Percentiles rank a stretch among this genome's conserved stretches.
These are phyloP conservation scores for Trichophyton verrucosum DNA, from an alignment of 2,329 filamentous ascomycete species.

Conservation along the genomic window DNA sequence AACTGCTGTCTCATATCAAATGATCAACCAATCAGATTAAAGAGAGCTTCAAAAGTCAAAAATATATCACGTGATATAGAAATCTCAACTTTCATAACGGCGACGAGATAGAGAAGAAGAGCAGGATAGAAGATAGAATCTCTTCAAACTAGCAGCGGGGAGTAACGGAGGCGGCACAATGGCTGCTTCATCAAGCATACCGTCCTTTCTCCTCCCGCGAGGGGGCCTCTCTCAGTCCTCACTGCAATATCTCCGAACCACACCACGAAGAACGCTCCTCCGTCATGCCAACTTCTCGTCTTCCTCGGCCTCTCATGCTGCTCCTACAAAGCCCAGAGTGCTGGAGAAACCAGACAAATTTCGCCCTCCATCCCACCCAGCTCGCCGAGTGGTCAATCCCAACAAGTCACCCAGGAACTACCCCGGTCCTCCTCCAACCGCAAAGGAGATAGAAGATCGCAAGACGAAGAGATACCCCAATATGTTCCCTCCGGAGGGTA, in stretches of 20 bases:
- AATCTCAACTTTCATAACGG: not conserved
- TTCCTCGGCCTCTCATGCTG: conserved; percentile 11
- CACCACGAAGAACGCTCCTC: conserved; percentile 13
- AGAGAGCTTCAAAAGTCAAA: too few species aligned
- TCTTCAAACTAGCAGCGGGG: not conserved
- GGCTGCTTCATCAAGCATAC: conserved; percentile 34
- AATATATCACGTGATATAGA: not conserved
- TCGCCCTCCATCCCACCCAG: conserved; percentile 79
- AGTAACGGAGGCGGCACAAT: conserved; percentile 7
- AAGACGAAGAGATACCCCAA: conserved; percentile 66
- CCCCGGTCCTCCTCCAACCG: conserved; percentile 54
- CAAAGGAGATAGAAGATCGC: conserved; percentile 54
- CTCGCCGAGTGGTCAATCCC: conserved; percentile 48
- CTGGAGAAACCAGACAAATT: conserved; percentile 83
- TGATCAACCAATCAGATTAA: not conserved
- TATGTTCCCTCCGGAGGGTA: conserved; percentile 73
- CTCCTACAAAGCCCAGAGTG: conserved; percentile 32
- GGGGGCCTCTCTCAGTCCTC: conserved; percentile 27
- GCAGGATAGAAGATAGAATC: not conserved
- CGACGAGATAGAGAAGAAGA: not conserved
- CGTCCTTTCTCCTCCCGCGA: conserved; percentile 56
- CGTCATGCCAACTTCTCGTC: conserved; percentile 15
- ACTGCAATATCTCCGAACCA: conserved; percentile 13
- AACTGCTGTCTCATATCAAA: not conserved
- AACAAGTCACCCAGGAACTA: conserved; percentile 50